Conservation (phyloP, 83 land plant genomes). For the Thuja plicata region DNA sequence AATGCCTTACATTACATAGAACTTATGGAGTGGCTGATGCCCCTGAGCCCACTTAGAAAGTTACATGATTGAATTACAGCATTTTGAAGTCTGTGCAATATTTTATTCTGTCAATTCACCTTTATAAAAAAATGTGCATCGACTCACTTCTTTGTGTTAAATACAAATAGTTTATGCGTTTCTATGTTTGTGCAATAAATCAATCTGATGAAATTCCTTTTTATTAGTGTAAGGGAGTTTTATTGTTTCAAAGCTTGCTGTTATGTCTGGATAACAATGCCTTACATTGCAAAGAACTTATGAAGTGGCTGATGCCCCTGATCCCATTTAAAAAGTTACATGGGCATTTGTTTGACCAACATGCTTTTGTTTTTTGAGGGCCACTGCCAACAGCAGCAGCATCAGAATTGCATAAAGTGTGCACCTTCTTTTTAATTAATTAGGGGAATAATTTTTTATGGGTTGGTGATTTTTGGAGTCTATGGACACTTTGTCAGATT, state of each 20-base stretch:
- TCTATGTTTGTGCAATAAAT: not conserved
- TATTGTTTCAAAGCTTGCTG: too few species aligned
- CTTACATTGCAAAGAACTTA: too few species aligned
- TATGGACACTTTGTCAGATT: not conserved
- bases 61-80: not conserved
- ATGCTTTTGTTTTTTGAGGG: slow-evolving; percentile 64
- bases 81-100: not conserved
- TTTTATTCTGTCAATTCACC: not conserved
- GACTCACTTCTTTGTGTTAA: not conserved
- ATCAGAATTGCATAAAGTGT: not conserved
- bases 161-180: not conserved
- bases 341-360: slow-evolving; percentile 59
- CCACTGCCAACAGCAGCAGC: slow-evolving; percentile 53
- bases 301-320: not conserved
- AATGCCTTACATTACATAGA: too few species aligned
- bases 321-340: not conserved
- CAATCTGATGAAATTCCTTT: not conserved
- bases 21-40: not conserved
- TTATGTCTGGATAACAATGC: too few species aligned
- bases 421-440: not conserved
- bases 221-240: not conserved
- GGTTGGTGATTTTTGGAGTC: not conserved
- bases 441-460: not conserved
- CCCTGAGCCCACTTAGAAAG: not conserved
- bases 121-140: not conserved